Conservation (phyloP, 164 flowering plant species). For the Macadamia tetraphylla region DNA sequence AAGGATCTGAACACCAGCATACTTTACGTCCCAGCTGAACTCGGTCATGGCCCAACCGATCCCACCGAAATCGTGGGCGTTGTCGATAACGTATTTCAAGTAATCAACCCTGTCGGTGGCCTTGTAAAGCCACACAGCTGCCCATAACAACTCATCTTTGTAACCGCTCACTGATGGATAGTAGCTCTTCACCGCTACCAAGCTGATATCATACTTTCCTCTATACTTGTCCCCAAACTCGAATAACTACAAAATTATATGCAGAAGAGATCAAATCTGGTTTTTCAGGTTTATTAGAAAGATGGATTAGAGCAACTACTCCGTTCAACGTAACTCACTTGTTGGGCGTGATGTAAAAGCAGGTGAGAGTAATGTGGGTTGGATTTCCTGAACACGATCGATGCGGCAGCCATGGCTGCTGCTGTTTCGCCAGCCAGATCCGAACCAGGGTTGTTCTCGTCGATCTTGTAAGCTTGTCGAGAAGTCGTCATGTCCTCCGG, state of each 20-base stretch:
- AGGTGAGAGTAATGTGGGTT: constrained; percentile 53
- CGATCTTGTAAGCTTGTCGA: constrained; percentile 51
- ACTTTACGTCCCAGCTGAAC: constrained; percentile 96
- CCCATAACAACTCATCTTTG: constrained; percentile 94
- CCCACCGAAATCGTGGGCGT: constrained; percentile 73
- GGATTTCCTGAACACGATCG: constrained; percentile 34
- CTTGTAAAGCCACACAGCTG: constrained; percentile 82
- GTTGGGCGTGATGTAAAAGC: constrained; percentile 45
- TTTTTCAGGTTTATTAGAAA: too few relatives aligned
- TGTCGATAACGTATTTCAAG: constrained; percentile 40
- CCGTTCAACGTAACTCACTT: constrained; percentile 20
- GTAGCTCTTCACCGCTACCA: constrained; percentile 70
- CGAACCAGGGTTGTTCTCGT: constrained; percentile 42
- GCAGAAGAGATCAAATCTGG: too few relatives aligned
- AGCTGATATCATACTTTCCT: constrained; percentile 68
- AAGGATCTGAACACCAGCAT: constrained; percentile 76
- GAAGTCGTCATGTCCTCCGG: constrained; percentile 70
- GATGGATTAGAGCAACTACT: not conserved
- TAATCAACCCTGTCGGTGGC: constrained; percentile 74
- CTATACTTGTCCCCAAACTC: constrained; percentile 80
- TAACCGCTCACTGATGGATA: constrained; percentile 91
- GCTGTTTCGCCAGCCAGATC: constrained; percentile 62
- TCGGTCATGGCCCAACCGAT: constrained; percentile 78
- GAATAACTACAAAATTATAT: constrained; percentile 44
- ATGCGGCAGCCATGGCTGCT: constrained; percentile 66